These are phyloP conservation scores for Aspergillus asperescens DNA, from an alignment of 495 filamentous ascomycete species.

Conservation along the genomic window DNA sequence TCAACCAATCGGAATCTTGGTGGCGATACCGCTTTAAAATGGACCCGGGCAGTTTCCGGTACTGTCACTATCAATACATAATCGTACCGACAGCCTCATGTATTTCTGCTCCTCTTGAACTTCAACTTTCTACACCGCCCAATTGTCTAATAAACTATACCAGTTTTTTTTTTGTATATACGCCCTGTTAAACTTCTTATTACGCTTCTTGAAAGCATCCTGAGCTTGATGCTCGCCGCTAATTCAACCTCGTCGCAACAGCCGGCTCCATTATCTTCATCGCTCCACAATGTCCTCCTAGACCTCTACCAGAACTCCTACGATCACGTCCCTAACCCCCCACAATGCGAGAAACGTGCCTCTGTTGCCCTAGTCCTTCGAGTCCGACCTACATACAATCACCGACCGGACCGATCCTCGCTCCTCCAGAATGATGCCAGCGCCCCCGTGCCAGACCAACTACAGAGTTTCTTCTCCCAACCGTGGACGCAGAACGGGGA, in stretches of 20 bases:
- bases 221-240: constrained; percentile 1
- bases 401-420: constrained; percentile 45
- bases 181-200: neutral
- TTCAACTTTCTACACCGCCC: too few relatives aligned
- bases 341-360: constrained; percentile 58
- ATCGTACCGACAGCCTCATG: too few relatives aligned
- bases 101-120: too few relatives aligned
- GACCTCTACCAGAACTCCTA: constrained; percentile 52
- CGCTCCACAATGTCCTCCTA: constrained; percentile 44
- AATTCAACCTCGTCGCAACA: constrained; percentile 1
- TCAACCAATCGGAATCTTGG: constrained; percentile 1
- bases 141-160: neutral
- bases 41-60: too few relatives aligned
- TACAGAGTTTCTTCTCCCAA: constrained; percentile 62
- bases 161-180: neutral
- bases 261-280: constrained; percentile 13
- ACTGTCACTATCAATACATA: too few relatives aligned
- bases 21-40: neutral
- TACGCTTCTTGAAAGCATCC: neutral
- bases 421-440: constrained; percentile 23
- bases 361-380: constrained; percentile 70
- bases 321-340: constrained; percentile 59
- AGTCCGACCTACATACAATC: constrained; percentile 54
- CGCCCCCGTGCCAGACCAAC: constrained; percentile 32
- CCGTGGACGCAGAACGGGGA: constrained; percentile 69